These are phyloP conservation scores for Lenwebbia sp. DNA, from an alignment of 345 rosid genomes.

Conservation along the genomic window DNA sequence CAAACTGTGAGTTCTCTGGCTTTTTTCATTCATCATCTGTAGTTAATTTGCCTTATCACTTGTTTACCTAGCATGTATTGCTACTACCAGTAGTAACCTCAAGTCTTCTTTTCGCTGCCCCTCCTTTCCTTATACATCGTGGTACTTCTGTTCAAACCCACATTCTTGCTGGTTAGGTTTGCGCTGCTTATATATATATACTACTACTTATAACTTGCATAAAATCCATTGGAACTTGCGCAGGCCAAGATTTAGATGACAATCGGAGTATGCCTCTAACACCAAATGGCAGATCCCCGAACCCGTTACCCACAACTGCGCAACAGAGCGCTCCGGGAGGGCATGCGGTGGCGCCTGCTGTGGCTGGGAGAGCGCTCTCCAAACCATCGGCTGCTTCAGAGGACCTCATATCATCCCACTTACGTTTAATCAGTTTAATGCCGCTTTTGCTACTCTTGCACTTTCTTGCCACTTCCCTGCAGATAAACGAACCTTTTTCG, in stretches of 20 bases:
- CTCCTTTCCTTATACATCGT: neutral
- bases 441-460: slow-evolving; percentile 13
- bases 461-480: neutral
- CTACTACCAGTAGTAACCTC: neutral
- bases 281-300: slow-evolving; percentile 28
- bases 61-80: neutral
- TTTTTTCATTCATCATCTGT: neutral
- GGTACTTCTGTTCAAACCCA: neutral
- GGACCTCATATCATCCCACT: slow-evolving; percentile 3
- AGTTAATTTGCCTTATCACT: neutral
- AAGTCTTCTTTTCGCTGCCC: neutral
- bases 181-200: neutral
- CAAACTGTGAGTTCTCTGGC: slow-evolving; percentile 48
- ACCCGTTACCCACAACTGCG: slow-evolving; percentile 65
- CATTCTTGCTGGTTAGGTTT: neutral
- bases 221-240: neutral
- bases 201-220: neutral
- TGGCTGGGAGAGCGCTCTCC: slow-evolving; percentile 69
- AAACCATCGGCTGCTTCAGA: slow-evolving; percentile 33
- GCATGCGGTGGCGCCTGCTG: slow-evolving; percentile 73
- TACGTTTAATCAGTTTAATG: slow-evolving; percentile 13
- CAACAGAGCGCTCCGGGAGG: slow-evolving; percentile 39
- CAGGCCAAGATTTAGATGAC: slow-evolving; percentile 47
- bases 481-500: neutral
- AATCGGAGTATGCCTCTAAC: slow-evolving; percentile 24